These are phyloP conservation scores for Metarhizium rileyi DNA, from an alignment of 2,329 filamentous ascomycete species.

Conservation along the genomic window DNA sequence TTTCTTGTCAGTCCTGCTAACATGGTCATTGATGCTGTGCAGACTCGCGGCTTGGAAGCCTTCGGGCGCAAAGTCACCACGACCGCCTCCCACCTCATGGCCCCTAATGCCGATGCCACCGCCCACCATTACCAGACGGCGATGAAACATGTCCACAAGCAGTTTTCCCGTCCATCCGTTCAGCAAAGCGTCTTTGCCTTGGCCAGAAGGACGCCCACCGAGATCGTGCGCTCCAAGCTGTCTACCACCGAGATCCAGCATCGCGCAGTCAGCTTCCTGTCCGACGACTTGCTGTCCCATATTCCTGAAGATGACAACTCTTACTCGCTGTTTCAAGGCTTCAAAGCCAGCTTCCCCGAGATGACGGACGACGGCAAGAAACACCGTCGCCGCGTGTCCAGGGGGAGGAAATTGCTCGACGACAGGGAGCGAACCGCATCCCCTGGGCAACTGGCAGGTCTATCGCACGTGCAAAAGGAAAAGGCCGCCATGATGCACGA, in stretches of 20 bases:
- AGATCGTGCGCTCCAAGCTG: constrained; percentile 84
- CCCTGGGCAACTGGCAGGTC: constrained; percentile 51
- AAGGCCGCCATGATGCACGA: constrained; percentile 72
- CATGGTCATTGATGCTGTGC: constrained; percentile 9
- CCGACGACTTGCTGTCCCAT: constrained; percentile 81
- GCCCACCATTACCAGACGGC: constrained; percentile 72
- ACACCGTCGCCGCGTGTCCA: constrained; percentile 59
- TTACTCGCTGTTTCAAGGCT: constrained; percentile 94
- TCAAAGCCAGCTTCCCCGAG: constrained; percentile 78
- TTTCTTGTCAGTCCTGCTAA: constrained; percentile 5
- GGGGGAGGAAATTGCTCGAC: constrained; percentile 66
- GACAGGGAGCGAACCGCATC: constrained; percentile 41
- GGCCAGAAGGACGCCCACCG: constrained; percentile 82
- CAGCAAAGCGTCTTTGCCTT: constrained; percentile 89
- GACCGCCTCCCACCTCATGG: constrained; percentile 84
- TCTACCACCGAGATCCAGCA: constrained; percentile 90
- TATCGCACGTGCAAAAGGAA: constrained; percentile 70
- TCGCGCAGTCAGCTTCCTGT: constrained; percentile 75
- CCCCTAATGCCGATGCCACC: constrained; percentile 43
- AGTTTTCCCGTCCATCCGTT: constrained; percentile 71
- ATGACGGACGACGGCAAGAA: constrained; percentile 60
- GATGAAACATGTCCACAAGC: constrained; percentile 80
- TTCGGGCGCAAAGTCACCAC: constrained; percentile 93
- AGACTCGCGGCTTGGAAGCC: constrained; percentile 83
- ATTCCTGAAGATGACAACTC: constrained; percentile 78